phyloP scores from a whole-genome alignment of 75 land plant species.

The Sequoiadendron giganteum region DNA sequence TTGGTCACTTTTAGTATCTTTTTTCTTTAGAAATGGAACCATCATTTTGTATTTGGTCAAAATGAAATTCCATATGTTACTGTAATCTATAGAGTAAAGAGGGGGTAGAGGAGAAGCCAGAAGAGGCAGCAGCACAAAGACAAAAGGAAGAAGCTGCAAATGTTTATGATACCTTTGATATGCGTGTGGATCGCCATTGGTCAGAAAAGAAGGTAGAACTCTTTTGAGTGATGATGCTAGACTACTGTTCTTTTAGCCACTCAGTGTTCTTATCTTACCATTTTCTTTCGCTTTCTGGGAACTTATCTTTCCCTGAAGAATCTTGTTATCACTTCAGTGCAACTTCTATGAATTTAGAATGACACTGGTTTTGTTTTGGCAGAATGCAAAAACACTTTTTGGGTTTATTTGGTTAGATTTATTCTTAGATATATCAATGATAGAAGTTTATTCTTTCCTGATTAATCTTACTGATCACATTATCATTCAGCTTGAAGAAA shows the following conservation, averaged over 20 bases:
- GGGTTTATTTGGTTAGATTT: slow-evolving; percentile 1
- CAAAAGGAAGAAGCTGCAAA: slow-evolving; percentile 85
- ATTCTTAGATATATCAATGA: background rate
- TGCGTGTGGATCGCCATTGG: slow-evolving; percentile 98
- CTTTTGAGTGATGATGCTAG: background rate
- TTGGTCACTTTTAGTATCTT: background rate
- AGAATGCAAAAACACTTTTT: background rate
- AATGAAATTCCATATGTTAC: background rate
- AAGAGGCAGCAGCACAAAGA: slow-evolving; percentile 83
- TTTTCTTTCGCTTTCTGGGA: background rate
- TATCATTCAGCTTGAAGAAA: slow-evolving; percentile 69
- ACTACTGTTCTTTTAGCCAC: background rate
- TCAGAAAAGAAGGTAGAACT: slow-evolving; percentile 70
- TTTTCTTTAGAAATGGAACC: background rate
- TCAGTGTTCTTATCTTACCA: background rate
- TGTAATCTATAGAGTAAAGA: slow-evolving; percentile 48
- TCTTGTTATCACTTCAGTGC: background rate
- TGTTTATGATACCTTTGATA: slow-evolving; percentile 88
- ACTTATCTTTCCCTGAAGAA: background rate
- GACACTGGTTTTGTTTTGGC: background rate
- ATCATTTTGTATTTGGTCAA: background rate
- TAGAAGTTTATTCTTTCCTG: background rate
- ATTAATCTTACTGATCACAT: background rate
- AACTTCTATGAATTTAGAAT: background rate
- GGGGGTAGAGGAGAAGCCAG: slow-evolving; percentile 85